These are phyloP conservation scores for Cocos nucifera DNA, from an alignment of 176 grass and related monocot species.

Conservation along the genomic window DNA sequence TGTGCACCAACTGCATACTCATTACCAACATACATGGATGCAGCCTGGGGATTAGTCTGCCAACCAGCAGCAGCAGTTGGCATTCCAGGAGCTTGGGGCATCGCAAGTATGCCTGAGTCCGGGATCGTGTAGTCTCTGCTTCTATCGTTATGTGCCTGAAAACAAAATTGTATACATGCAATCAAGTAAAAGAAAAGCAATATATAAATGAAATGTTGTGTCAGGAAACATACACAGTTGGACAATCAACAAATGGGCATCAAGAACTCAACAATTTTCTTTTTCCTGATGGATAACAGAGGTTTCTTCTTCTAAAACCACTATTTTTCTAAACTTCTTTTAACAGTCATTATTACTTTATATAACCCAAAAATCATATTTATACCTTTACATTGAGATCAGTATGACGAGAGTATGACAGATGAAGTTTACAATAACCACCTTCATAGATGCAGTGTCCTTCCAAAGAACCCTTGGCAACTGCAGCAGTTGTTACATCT, in stretches of 20 bases:
- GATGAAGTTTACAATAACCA: slow-evolving; percentile 99
- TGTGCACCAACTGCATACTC: background rate
- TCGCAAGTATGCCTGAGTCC: slow-evolving; percentile 30
- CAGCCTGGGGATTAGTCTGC: slow-evolving; percentile 42
- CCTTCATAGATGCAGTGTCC: slow-evolving; percentile 99
- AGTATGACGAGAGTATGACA: slow-evolving; percentile 99
- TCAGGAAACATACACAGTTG: background rate
- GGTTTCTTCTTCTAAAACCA: background rate
- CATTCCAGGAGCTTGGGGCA: slow-evolving; percentile 32
- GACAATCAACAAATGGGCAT: background rate
- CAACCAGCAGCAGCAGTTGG: slow-evolving; percentile 32
- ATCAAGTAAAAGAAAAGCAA: background rate
- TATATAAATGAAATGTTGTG: background rate
- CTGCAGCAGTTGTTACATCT: slow-evolving; percentile 71
- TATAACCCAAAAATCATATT: slow-evolving; percentile 34
- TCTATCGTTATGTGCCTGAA: slow-evolving; percentile 89
- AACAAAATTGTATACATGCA: background rate
- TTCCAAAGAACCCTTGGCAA: slow-evolving; percentile 88
- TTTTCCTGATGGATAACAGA: background rate
- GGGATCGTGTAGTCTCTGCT: slow-evolving; percentile 94
- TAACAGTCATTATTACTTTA: slow-evolving; percentile 17
- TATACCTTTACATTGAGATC: slow-evolving; percentile 99
- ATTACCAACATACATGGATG: slow-evolving; percentile 20
- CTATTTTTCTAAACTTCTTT: background rate
- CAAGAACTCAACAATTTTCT: background rate